phyloP scores from a whole-genome alignment of 805 yeast species.

The Hanseniaspora jakobsenii region DNA sequence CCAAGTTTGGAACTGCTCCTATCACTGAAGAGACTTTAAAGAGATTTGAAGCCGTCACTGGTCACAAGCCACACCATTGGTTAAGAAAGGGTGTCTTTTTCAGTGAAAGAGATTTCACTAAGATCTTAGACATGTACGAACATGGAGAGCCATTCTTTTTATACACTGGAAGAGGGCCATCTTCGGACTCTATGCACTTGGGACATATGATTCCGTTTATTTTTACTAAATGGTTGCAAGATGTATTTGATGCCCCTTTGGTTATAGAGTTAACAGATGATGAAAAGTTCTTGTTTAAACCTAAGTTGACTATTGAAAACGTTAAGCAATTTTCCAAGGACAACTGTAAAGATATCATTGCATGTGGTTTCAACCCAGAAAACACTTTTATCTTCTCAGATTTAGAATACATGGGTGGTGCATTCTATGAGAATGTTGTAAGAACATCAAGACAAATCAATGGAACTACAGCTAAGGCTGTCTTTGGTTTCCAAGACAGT shows the following conservation, averaged over 20 bases:
- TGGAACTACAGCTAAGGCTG: constrained; percentile 92
- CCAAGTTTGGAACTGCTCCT: constrained; percentile 73
- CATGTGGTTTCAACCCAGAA: constrained; percentile 87
- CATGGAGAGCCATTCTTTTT: constrained; percentile 90
- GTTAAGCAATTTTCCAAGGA: constrained; percentile 69
- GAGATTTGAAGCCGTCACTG: constrained; percentile 72
- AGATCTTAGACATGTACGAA: constrained; percentile 78
- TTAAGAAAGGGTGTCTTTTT: constrained; percentile 85
- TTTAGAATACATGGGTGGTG: constrained; percentile 82
- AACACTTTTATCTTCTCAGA: constrained; percentile 94
- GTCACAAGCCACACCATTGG: constrained; percentile 81
- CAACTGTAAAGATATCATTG: constrained; percentile 84
- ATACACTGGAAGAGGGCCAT: constrained; percentile 96
- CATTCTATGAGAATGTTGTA: constrained; percentile 87
- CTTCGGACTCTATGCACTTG: constrained; percentile 85
- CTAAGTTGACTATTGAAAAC: constrained; percentile 73
- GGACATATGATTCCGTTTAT: constrained; percentile 94
- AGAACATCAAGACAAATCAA: constrained; percentile 89
- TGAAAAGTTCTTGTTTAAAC: constrained; percentile 92
- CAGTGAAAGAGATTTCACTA: constrained; percentile 71
- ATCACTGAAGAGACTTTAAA: constrained; percentile 59
- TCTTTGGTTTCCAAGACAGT: constrained; percentile 88
- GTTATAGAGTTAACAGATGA: constrained; percentile 93
- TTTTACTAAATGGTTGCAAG: constrained; percentile 96
- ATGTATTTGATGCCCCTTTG: constrained; percentile 90